phyloP scores from a whole-genome alignment of 1,284 basidiomycete genomes.

The Ganoderma resinaceum region DNA sequence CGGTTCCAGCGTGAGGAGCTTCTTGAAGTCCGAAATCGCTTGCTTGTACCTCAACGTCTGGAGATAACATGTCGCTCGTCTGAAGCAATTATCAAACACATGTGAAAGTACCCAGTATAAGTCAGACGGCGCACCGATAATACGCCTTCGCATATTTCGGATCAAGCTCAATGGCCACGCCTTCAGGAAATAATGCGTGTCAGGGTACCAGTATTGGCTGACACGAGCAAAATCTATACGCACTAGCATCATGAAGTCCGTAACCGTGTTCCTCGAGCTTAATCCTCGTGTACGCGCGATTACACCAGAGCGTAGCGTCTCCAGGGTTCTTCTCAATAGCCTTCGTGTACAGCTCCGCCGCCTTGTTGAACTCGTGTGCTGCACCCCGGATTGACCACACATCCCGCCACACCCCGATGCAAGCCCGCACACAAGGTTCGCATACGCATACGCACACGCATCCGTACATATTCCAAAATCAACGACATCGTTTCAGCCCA shows the following conservation, averaged over 20 bases:
- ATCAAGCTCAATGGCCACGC: constrained; percentile 89
- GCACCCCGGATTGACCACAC: neutral
- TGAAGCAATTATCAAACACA: constrained; percentile 35
- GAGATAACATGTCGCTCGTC: constrained; percentile 91
- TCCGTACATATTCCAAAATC: neutral
- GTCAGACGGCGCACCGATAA: constrained; percentile 62
- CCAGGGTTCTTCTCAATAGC: constrained; percentile 83
- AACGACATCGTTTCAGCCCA: constrained; percentile 1
- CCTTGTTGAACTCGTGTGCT: constrained; percentile 67
- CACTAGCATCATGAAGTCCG: constrained; percentile 80
- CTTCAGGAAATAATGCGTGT: constrained; percentile 45
- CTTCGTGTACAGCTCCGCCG: constrained; percentile 78
- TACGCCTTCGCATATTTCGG: constrained; percentile 93
- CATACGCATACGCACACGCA: neutral
- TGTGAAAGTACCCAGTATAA: neutral
- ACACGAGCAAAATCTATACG: constrained; percentile 11
- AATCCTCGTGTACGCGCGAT: constrained; percentile 80
- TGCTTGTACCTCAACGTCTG: constrained; percentile 87
- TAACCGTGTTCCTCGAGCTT: constrained; percentile 87
- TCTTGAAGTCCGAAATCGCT: constrained; percentile 89
- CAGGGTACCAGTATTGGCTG: neutral
- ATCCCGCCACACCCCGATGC: neutral
- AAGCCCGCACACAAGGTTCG: neutral
- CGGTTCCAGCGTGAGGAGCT: constrained; percentile 88
- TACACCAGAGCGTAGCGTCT: constrained; percentile 82